Conservation (phyloP, 2,329 filamentous ascomycete species). For the Tolypocladium nubicola region DNA sequence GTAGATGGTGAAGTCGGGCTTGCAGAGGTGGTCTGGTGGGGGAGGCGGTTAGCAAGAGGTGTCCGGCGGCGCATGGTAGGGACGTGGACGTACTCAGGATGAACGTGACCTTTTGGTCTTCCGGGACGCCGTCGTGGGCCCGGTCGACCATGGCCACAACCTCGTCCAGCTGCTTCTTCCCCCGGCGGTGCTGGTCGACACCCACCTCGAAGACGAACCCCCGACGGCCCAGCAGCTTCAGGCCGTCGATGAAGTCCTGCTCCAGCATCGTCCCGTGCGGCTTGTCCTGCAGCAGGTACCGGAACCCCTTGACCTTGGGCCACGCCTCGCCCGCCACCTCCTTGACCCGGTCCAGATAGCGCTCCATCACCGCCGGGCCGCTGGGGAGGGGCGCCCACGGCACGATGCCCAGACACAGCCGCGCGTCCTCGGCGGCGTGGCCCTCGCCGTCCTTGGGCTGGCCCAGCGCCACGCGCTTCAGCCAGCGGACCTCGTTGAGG, state of each 20-base stretch:
- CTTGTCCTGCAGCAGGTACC: slow-evolving; percentile 76
- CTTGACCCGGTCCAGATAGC: slow-evolving; percentile 54
- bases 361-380: slow-evolving; percentile 45
- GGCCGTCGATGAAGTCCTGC: slow-evolving; percentile 50
- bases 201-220: slow-evolving; percentile 72
- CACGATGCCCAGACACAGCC: slow-evolving; percentile 58
- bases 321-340: slow-evolving; percentile 53
- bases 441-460: slow-evolving; percentile 45
- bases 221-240: slow-evolving; percentile 53
- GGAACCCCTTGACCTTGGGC: slow-evolving; percentile 63
- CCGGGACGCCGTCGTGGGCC: slow-evolving; percentile 50
- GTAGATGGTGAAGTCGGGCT: slow-evolving; percentile 63
- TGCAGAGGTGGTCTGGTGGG: slow-evolving; percentile 71
- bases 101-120: slow-evolving; percentile 51
- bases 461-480: slow-evolving; percentile 56
- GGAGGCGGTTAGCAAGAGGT: slow-evolving; percentile 4
- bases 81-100: slow-evolving; percentile 52
- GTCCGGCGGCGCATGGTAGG: neutral
- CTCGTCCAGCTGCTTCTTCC: slow-evolving; percentile 63
- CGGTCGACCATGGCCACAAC: slow-evolving; percentile 57
- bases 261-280: slow-evolving; percentile 53
- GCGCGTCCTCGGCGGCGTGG: slow-evolving; percentile 31
- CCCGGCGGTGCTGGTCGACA: slow-evolving; percentile 69
- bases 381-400: slow-evolving; percentile 79
- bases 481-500: slow-evolving; percentile 60